Conservation (phyloP, 2,329 filamentous ascomycete genomes). For the Botrytis pseudocinerea region DNA sequence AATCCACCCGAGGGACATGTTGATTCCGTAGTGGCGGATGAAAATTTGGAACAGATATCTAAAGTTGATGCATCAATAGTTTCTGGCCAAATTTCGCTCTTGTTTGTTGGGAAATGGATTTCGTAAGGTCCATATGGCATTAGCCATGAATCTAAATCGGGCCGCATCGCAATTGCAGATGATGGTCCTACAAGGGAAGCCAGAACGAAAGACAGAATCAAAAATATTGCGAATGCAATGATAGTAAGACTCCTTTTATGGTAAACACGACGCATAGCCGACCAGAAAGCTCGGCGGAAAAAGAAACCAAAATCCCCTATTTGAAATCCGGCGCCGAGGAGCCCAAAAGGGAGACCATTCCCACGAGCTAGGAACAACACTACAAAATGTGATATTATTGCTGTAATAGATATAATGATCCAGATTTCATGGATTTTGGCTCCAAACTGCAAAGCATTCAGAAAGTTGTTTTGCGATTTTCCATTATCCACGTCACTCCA, state of each 20-base stretch:
- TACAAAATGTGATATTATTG: background rate
- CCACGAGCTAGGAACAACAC: background rate
- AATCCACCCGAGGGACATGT: background rate
- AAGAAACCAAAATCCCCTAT: background rate
- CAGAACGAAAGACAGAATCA: background rate
- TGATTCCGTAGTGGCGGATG: background rate
- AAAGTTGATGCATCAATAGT: background rate
- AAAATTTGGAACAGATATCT: background rate
- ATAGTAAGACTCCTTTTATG: background rate
- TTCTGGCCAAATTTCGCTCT: background rate
- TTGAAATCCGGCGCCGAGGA: background rate
- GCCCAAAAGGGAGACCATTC: background rate
- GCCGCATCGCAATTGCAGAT: background rate
- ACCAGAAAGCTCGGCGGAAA: constrained; percentile 11
- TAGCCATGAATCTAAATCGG: background rate
- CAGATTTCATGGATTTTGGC: background rate
- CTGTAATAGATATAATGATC: background rate
- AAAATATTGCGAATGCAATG: background rate
- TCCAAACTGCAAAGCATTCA: background rate
- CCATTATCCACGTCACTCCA: background rate
- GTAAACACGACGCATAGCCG: background rate
- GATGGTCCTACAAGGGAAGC: background rate
- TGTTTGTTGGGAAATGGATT: background rate
- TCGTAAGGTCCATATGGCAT: too few relatives aligned
- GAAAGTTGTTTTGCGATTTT: background rate